Base-by-base conservation (phyloP, 805 yeast genomes). In the Phaffomyces thermotolerans region DNA sequence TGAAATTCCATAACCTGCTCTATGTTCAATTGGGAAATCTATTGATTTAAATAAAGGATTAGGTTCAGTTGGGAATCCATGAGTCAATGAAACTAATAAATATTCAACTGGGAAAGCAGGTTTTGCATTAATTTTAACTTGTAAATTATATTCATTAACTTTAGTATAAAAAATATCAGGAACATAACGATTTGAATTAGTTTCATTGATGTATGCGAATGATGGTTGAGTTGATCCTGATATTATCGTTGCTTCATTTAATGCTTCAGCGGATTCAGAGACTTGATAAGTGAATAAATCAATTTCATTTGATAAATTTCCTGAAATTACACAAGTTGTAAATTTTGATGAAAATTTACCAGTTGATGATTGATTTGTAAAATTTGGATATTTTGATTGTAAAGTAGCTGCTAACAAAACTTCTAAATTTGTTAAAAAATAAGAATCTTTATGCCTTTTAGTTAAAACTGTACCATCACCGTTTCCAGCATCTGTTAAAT, bases 91-190 rank as follows among this genome's bases (percentile, higher is more conserved):
- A 1, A 91, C 95, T 42, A 93, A 65, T 47, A 89, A 63, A 59
- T 85, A 89, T 48, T 89, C 96, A n/a, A 84, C 89, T 2, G 97
- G 97, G 60, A 89, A 86, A 22, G 93, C 84, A 1, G 96, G 96
- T 55, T 83, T 83, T 2, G 96, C 95, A 58, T 86, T 84, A 35
- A 79, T 77, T 55, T 88, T 88, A n/a, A 93, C 95, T 32, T 87
- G 79, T 27, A 88, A 67, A 4, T 86, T 86, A 64, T 93, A 93
- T 65, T 93, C 97, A 59, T 93, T 93, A 47, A 78, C 74, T 59
- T 78, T 80, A 63, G 80, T 79, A 69, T 84, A 93, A 57, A 86
- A 85, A 23, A 93, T 83, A 49, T 93, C 99, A 0, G 99, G 99
- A 14, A 93, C 98, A 53, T 91, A 93, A 44, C 96, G 73, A 9